phyloP scores from a whole-genome alignment of 2,329 filamentous ascomycete species.

The Colletotrichum somersetense region DNA sequence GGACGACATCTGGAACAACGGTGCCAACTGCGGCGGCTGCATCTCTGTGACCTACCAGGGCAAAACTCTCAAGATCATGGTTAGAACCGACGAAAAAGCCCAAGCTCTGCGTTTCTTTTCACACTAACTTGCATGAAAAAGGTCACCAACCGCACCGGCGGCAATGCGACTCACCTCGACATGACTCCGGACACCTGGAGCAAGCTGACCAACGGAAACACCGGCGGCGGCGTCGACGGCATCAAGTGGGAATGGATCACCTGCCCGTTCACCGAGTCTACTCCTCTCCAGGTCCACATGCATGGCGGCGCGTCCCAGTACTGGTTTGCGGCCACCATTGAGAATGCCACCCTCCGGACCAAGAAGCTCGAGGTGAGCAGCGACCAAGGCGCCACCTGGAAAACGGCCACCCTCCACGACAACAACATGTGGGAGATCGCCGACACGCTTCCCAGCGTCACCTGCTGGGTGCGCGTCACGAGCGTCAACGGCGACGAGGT shows the following conservation, averaged over 20 bases:
- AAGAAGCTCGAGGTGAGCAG: slow-evolving; percentile 29
- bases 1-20: background rate
- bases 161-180: background rate
- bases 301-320: slow-evolving; percentile 41
- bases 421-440: background rate
- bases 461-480: background rate
- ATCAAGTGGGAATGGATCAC: background rate
- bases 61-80: background rate
- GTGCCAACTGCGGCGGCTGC: background rate
- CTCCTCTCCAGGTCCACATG: slow-evolving; percentile 41
- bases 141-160: slow-evolving; percentile 1
- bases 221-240: background rate
- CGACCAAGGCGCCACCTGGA: background rate
- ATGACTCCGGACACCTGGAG: background rate
- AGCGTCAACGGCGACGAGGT: background rate
- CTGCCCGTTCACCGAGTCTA: background rate
- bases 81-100: background rate
- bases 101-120: background rate
- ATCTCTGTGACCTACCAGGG: background rate
- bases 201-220: background rate
- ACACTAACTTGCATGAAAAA: background rate
- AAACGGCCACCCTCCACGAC: background rate
- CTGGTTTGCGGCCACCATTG: slow-evolving; percentile 43
- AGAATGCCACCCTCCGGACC: slow-evolving; percentile 43
- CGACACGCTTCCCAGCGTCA: background rate